These are phyloP conservation scores for Ogataea sp. DNA, from an alignment of 805 yeast species.

Conservation along the genomic window DNA sequence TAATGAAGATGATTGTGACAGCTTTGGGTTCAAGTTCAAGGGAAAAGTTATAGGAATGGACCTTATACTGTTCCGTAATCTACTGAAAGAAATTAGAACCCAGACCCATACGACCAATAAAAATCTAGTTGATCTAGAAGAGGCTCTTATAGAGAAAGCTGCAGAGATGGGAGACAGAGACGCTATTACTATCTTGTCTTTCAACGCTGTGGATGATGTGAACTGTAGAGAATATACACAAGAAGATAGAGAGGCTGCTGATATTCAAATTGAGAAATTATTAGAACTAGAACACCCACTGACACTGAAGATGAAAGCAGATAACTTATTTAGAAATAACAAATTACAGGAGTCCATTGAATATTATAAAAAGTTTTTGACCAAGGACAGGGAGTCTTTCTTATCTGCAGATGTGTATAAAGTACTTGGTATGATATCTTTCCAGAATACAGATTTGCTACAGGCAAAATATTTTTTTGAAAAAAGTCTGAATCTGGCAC, in stretches of 20 bases:
- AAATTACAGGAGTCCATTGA: constrained; percentile 45
- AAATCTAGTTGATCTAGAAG: constrained; percentile 54
- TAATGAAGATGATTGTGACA: constrained; percentile 2
- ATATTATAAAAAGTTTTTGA: constrained; percentile 51
- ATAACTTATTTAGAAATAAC: constrained; percentile 49
- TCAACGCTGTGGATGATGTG: constrained; percentile 43
- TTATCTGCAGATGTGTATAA: constrained; percentile 67
- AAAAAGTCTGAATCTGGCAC: constrained; percentile 52
- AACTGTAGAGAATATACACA: constrained; percentile 20
- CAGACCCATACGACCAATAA: constrained; percentile 53
- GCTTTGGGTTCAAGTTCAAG: constrained; percentile 9
- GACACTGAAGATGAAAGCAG: constrained; percentile 73
- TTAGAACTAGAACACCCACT: constrained; percentile 60
- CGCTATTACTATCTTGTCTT: constrained; percentile 70
- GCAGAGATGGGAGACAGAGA: constrained; percentile 79
- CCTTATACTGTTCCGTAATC: constrained; percentile 59
- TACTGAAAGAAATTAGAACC: constrained; percentile 52
- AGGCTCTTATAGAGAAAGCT: constrained; percentile 68
- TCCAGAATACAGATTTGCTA: constrained; percentile 41
- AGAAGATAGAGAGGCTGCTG: constrained; percentile 59
- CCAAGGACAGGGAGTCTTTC: constrained; percentile 48
- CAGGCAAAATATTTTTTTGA: constrained; percentile 53
- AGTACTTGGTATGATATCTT: constrained; percentile 54
- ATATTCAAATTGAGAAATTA: constrained; percentile 44
- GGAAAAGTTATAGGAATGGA: constrained; percentile 43